These are phyloP conservation scores for Stenocarpella maydis DNA, from an alignment of 2,329 filamentous ascomycete species.

Conservation along the genomic window DNA sequence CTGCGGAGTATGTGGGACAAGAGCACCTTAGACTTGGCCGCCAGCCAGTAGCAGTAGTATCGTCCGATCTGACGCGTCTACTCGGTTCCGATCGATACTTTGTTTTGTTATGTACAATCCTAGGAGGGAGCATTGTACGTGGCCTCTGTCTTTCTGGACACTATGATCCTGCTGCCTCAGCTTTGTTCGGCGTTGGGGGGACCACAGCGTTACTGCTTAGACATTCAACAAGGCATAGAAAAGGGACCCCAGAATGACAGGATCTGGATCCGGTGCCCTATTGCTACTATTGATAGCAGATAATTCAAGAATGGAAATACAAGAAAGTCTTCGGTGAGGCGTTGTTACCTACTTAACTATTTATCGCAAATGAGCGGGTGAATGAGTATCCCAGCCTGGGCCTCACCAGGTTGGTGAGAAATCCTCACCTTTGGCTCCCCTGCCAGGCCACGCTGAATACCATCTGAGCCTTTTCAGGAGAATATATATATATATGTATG, in stretches of 20 bases:
- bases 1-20: slow-evolving; percentile 70
- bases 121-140: neutral
- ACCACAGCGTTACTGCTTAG: slow-evolving; percentile 1
- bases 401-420: neutral
- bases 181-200: slow-evolving; percentile 18
- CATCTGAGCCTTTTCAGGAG: no score
- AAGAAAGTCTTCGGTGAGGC: neutral
- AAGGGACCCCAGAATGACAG: neutral
- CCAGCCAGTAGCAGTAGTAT: slow-evolving; percentile 56
- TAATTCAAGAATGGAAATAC: neutral
- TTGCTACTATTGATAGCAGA: neutral
- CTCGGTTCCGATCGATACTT: neutral
- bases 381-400: neutral
- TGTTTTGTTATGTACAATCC: neutral
- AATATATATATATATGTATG: no score
- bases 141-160: neutral
- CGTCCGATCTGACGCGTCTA: neutral
- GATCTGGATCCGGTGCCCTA: neutral
- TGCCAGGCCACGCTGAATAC: no score
- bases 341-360: neutral
- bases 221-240: slow-evolving; percentile 6
- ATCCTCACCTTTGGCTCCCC: neutral
- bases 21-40: slow-evolving; percentile 61
- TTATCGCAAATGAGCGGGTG: neutral
- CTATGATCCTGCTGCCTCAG: slow-evolving; percentile 8